Conservation (phyloP, 768 basidiomycete species). For the Mycena galopus region DNA sequence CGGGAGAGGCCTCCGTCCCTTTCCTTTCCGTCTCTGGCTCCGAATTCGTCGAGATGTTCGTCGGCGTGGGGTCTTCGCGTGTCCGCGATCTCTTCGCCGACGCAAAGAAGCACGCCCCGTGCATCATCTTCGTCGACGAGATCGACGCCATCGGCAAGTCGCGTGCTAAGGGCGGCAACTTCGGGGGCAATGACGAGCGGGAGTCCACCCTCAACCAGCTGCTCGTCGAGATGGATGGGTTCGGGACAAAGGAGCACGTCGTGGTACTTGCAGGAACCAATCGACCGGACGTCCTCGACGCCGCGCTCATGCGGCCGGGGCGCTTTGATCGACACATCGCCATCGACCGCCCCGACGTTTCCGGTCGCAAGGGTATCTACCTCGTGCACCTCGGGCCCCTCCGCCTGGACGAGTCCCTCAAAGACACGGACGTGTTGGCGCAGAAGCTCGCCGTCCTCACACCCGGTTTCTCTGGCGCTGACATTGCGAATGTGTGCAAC, state of each 20-base stretch:
- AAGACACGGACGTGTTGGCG: conserved; percentile 70
- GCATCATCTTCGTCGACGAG: conserved; percentile 99
- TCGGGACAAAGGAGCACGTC: conserved; percentile 96
- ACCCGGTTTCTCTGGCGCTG: conserved; percentile 98
- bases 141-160: conserved; percentile 99
- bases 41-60: conserved; percentile 99
- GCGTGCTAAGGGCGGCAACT: conserved; percentile 81
- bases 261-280: conserved; percentile 98
- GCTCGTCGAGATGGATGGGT: conserved; percentile 99
- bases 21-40: conserved; percentile 99
- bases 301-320: conserved; percentile 95
- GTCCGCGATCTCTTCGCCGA: conserved; percentile 98
- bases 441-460: conserved; percentile 97
- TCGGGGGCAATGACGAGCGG: conserved; percentile 94
- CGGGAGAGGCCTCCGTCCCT: conserved; percentile 96
- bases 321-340: conserved; percentile 97
- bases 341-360: conserved; percentile 95
- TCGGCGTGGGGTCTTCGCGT: conserved; percentile 97
- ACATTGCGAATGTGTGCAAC: conserved; percentile 99
- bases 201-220: conserved; percentile 98
- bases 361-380: conserved; percentile 94
- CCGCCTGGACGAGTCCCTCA: conserved; percentile 69
- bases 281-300: conserved; percentile 95
- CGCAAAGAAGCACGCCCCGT: conserved; percentile 97
- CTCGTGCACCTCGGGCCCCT: conserved; percentile 91